Evolutionary conservation across 371 early-diverging fungal species (phyloP).

Genomic region (Blakeslea trispora): DNA sequence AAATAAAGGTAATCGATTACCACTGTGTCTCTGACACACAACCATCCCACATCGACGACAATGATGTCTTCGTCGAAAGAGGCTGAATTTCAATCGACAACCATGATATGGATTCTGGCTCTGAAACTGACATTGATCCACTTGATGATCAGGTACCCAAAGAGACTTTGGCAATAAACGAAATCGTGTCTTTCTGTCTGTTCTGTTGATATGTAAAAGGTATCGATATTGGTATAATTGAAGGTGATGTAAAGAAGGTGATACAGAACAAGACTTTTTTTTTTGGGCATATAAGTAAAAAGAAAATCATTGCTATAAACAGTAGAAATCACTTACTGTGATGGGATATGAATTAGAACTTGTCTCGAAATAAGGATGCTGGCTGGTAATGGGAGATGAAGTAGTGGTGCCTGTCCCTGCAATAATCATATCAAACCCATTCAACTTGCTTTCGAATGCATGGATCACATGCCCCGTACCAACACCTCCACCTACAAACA

Average conservation of each 20-base stretch:
- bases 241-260: constrained; percentile 24
- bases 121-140: constrained; percentile 40
- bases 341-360: no score
- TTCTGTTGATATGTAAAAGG: constrained; percentile 29
- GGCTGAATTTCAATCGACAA: constrained; percentile 28
- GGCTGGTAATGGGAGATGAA: background rate
- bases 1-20: constrained; percentile 43
- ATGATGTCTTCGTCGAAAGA: constrained; percentile 47
- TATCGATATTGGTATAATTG: constrained; percentile 38
- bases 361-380: no score
- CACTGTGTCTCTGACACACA: constrained; percentile 45
- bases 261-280: constrained; percentile 21
- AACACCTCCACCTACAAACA: constrained; percentile 49
- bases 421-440: constrained; percentile 47
- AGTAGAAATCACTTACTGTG: no score
- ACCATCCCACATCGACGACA: constrained; percentile 45
- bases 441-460: constrained; percentile 30
- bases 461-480: constrained; percentile 51
- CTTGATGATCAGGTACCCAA: constrained; percentile 43
- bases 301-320: no score
- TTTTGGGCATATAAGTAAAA: constrained; percentile 1
- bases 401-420: constrained; percentile 41
- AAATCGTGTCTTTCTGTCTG: constrained; percentile 35
- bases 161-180: constrained; percentile 28
- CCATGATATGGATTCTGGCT: constrained; percentile 6